These are phyloP conservation scores for Eimeria praecox DNA, from an alignment of 169 alveolate genomes.

Conservation along the genomic window DNA sequence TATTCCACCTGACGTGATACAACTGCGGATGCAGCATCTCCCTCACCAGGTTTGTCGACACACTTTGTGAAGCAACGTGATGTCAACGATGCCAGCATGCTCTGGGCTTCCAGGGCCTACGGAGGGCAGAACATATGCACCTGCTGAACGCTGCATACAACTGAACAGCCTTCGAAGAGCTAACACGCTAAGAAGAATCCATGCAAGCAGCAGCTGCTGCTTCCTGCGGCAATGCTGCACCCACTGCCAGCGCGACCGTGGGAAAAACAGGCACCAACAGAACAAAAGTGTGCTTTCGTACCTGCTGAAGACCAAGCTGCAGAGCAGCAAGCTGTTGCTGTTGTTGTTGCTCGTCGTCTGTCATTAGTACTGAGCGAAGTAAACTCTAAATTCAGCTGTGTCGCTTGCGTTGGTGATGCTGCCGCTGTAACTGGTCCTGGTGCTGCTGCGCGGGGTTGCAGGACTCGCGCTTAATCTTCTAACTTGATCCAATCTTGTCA, in stretches of 20 bases:
- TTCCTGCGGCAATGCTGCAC: background rate
- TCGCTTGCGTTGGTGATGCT: background rate
- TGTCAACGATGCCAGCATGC: conserved; percentile 55
- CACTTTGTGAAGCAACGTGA: conserved; percentile 56
- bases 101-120: conserved; percentile 65
- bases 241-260: background rate
- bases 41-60: conserved; percentile 56
- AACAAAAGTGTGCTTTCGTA: background rate
- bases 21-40: background rate
- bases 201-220: background rate
- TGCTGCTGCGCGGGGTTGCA: background rate
- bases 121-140: background rate
- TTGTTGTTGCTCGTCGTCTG: conserved; percentile 72
- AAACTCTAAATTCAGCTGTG: background rate
- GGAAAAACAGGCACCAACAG: background rate
- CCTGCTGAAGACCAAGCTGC: conserved; percentile 72
- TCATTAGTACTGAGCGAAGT: background rate
- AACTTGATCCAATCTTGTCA: background rate
- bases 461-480: background rate
- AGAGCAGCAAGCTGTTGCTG: conserved; percentile 72
- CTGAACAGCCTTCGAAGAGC: background rate
- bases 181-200: no score
- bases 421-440: background rate
- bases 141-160: background rate
- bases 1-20: background rate